Percentiles rank a stretch among this genome's conserved stretches.
phyloP scores from a whole-genome alignment of 176 grass and related monocot genomes.

The Cenchrus americanus region DNA sequence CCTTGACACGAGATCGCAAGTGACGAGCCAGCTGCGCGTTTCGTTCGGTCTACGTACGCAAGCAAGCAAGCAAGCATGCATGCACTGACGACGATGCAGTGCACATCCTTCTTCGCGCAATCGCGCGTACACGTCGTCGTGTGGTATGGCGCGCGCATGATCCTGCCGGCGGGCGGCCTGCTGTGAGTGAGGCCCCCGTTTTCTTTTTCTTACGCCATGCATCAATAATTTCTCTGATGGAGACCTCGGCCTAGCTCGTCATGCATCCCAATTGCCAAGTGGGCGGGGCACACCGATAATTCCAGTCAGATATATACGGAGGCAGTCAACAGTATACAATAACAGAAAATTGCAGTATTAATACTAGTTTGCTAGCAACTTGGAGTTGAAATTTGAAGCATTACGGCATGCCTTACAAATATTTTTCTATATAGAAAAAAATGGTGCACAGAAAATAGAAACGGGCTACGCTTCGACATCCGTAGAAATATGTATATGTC shows the following conservation, averaged over 20 bases:
- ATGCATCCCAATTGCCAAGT: conserved; percentile 30
- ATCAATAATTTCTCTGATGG: conserved; percentile 38
- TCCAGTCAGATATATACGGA: background rate
- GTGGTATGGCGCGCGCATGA: background rate
- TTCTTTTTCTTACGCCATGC: conserved; percentile 26
- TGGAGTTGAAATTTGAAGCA: background rate
- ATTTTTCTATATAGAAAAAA: too few species aligned
- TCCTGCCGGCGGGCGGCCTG: background rate
- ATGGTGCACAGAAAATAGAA: background rate
- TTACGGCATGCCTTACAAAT: background rate
- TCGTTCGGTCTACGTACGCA: background rate
- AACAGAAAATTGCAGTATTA: too few species aligned
- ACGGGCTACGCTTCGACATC: background rate
- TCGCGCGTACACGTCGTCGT: background rate
- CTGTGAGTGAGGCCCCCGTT: background rate
- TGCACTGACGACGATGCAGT: background rate
- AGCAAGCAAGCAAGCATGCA: conserved; percentile 12
- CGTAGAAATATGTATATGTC: background rate
- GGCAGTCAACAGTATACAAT: background rate
- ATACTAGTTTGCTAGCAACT: background rate
- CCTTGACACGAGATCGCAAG: background rate
- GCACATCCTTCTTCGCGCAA: background rate
- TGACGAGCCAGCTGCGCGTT: background rate
- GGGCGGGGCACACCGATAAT: background rate
- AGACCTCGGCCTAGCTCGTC: conserved; percentile 27